Evolutionary conservation across 345 rosid genomes (phyloP).

Genomic region (Sisymbrium altissimum): DNA sequence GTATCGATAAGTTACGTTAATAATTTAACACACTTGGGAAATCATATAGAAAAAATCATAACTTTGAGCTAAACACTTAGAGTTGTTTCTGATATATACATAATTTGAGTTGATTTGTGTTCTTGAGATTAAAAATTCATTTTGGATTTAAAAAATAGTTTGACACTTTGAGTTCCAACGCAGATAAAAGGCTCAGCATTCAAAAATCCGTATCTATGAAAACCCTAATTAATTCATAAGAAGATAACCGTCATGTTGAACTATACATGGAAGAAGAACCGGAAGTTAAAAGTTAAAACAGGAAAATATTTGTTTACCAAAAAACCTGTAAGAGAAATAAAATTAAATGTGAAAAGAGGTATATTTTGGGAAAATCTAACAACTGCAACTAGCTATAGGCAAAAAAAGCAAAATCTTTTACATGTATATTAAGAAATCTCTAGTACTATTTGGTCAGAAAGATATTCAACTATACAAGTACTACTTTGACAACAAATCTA

Average conservation of each 20-base stretch:
- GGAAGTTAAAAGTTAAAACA: not conserved
- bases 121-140: not conserved
- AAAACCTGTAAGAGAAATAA: not conserved
- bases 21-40: not conserved
- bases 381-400: not conserved
- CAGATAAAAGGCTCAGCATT: conserved; percentile 7
- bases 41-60: not conserved
- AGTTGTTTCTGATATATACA: not conserved
- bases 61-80: not conserved
- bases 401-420: not conserved
- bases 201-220: not conserved
- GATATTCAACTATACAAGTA: conserved; percentile 4
- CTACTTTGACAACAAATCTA: not conserved
- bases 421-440: conserved; percentile 5
- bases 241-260: conserved; percentile 7
- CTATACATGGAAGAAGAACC: not conserved
- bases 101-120: not conserved
- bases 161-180: conserved; percentile 27
- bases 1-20: not conserved
- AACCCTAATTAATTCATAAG: conserved; percentile 17
- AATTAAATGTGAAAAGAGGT: not conserved
- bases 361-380: not conserved
- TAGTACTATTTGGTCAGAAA: conserved; percentile 16
- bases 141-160: not conserved
- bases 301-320: not conserved